Evolutionary conservation across 2,329 filamentous ascomycete genomes (phyloP), one percentile per base, ranked within the genome.

Genomic region (Neurospora sp.): DNA sequence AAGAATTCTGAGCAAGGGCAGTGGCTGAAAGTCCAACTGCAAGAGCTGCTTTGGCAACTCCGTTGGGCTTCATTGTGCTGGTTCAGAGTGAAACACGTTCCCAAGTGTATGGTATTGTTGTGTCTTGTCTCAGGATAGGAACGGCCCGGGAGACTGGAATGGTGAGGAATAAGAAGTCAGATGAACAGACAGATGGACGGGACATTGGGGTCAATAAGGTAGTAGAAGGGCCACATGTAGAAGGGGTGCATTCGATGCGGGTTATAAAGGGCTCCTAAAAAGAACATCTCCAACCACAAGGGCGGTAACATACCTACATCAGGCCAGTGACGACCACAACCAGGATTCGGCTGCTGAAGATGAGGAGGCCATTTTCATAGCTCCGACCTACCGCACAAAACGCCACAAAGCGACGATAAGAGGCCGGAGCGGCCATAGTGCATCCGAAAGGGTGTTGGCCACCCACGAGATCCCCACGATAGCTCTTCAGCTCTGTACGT

Each of bases 1-100:
- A 83, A 19, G 40, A 43, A 10, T n/a, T 66, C 4, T 74, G 67
- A 15, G 74, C 74, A 1, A 70, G 57, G 4, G 66, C 41, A 2
- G 69, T 69, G 4, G 71, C 72, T 66, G 67, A 74, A 15, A 77
- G 68, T 38, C 73, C 72, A 2, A 67, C 69, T 23, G 70, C 70
- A 62, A 74, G 28, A n/a, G 71, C 72, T 11, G 67, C 69, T 37
- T 41, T 71, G 8, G 67, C 66, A 38, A 70, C 40, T 23, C 67
- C n/a, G 66, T 70, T 72, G n/a, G 72, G 67, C 70, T 70, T 72
- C 73, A 72, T 73, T 33, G 28, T 69, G 40, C 8, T 3, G 41
- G 11, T 52, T n/a, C 2, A 23, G 17, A 65, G 17, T n/a, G 17
- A 38, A 28, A 17, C 66, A 39, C 66, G 10, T 33, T 33, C 28